phyloP scores from a whole-genome alignment of 129 eudicot species.

The Pseudognaphalium luteoalbum region DNA sequence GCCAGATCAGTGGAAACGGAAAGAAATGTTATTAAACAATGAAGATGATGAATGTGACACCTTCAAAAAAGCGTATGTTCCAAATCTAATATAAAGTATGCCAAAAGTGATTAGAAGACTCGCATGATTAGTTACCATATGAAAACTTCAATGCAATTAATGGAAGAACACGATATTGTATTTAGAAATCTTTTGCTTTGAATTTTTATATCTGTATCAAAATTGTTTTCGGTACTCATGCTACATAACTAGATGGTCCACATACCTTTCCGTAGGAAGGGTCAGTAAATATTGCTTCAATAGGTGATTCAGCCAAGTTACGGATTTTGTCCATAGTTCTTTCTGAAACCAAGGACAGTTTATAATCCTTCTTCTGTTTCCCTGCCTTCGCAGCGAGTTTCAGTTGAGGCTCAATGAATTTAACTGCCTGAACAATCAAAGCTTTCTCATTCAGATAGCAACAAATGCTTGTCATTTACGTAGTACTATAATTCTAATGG shows the following conservation, averaged over 20 bases:
- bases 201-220: neutral
- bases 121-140: neutral
- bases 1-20: neutral
- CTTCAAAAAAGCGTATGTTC: neutral
- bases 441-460: neutral
- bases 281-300: constrained; percentile 87
- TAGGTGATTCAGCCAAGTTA: constrained; percentile 67
- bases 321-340: constrained; percentile 64
- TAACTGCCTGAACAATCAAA: constrained; percentile 69
- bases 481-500: neutral
- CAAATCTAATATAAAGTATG: neutral
- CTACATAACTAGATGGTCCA: neutral
- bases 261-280: constrained; percentile 92
- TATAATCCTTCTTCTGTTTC: constrained; percentile 76
- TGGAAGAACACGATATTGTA: neutral
- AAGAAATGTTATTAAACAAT: neutral
- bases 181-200: neutral
- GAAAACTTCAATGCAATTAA: neutral
- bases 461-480: constrained; percentile 4
- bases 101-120: constrained; percentile 16
- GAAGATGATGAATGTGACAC: constrained; percentile 4
- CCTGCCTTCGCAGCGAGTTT: constrained; percentile 88
- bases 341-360: constrained; percentile 74
- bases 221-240: neutral
- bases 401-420: constrained; percentile 87